Evolutionary conservation across 2,329 filamentous ascomycete species (phyloP), one percentile per base, ranked within the genome.

Genomic region (Aspergillus chevalieri): DNA sequence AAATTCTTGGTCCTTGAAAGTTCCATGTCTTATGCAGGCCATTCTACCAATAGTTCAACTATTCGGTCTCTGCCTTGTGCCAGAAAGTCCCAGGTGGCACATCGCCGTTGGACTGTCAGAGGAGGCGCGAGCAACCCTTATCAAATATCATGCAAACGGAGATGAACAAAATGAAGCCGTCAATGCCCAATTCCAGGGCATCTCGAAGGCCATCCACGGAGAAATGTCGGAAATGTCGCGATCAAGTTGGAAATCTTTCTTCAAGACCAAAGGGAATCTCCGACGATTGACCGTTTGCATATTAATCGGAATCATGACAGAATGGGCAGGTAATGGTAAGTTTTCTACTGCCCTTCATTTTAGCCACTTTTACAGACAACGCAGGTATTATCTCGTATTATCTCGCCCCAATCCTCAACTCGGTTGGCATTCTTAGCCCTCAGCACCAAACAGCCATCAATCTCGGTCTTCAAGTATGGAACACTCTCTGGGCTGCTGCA

Each of bases 61-160:
- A n/a, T 17, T 38, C 8, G 34, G 34, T 10, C 34, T 38, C 17
- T 38, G 34, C 34, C 15, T 53, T 22, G 66, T 86, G n/a, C 84
- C 84, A 4, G 84, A 87, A 66, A 83, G 79, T 0, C 84, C 84
- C 0, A 77, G 84, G 54, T 87, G 77, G 71, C 77, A 87, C 12
- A 74, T 85, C 56, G 74, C 78, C 59, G 83, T 83, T 66, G 83
- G 84, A 6, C 77, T 78, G 30, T 74, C 80, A 52, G 79, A 83
- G 12, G 77, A 86, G 57, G 84, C 84, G 4, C 73, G 85, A 9
- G 65, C 72, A 1, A 78, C 84, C 4, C 74, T 88, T 4, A 75
- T 78, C 47, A 79, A 82, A 58, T 81, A 83, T 58, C 84, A 87
- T 59, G 82, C 78, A 21, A 80, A 82, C 17, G 82, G 82, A 39